Percentiles rank a stretch among this genome's conserved stretches.
Conservation (phyloP, 192 early-diverging fungal species). For the Chytriomyces confervae region DNA sequence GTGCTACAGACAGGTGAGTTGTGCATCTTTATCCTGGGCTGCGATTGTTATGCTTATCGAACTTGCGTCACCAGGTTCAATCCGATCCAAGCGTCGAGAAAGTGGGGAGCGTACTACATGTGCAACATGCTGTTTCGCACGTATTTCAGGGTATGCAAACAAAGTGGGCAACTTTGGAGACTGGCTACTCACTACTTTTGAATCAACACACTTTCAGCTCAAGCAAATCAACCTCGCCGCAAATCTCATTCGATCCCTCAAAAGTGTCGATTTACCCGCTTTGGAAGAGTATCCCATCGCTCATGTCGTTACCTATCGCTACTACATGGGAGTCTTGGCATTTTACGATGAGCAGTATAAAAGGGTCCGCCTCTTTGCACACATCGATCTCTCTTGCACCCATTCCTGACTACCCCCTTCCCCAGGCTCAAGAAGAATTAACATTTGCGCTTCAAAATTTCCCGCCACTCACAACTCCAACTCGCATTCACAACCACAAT, state of each 20-base stretch:
- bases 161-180: background rate
- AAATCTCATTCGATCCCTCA: constrained; percentile 79
- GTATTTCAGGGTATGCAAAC: constrained; percentile 75
- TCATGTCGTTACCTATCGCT: constrained; percentile 85
- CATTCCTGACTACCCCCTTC: no score
- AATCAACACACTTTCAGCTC: constrained; percentile 48
- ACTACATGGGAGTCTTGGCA: constrained; percentile 83
- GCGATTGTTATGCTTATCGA: background rate
- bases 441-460: constrained; percentile 55
- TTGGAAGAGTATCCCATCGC: constrained; percentile 80
- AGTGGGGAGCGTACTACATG: constrained; percentile 93
- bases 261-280: constrained; percentile 73
- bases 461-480: constrained; percentile 39
- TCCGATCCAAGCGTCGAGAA: constrained; percentile 62
- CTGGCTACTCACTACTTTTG: background rate
- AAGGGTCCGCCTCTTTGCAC: constrained; percentile 50
- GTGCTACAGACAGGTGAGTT: constrained; percentile 81
- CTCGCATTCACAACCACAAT: constrained; percentile 50
- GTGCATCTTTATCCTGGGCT: background rate
- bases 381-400: background rate
- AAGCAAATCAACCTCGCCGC: constrained; percentile 81
- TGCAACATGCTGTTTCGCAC: constrained; percentile 84
- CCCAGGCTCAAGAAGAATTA: constrained; percentile 61
- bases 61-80: background rate
- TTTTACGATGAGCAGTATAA: constrained; percentile 85